These are phyloP conservation scores for Malassezia obtusa DNA, from an alignment of 1,284 basidiomycete species.

Conservation along the genomic window DNA sequence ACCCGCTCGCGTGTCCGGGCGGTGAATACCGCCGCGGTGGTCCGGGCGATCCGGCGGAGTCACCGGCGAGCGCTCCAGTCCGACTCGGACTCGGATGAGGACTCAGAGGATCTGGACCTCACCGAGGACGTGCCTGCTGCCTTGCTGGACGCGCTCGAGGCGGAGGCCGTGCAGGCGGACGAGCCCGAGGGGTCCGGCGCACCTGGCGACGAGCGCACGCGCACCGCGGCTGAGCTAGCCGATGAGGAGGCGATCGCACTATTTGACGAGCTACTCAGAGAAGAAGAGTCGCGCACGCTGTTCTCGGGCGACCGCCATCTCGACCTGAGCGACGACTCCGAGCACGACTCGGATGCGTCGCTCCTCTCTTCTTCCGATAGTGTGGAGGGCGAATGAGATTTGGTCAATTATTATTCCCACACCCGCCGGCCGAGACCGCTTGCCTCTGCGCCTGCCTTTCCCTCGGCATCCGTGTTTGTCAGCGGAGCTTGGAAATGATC, in stretches of 20 bases:
- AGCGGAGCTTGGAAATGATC: slow-evolving; percentile 1
- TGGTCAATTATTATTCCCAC: neutral
- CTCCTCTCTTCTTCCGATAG: neutral
- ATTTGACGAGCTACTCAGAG: slow-evolving; percentile 15
- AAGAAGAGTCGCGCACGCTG: slow-evolving; percentile 12
- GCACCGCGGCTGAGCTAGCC: slow-evolving; percentile 2
- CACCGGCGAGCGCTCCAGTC: neutral
- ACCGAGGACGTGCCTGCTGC: no score
- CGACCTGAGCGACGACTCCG: neutral
- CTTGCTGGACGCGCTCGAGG: neutral
- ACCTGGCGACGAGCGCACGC: neutral
- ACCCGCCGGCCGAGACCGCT: neutral
- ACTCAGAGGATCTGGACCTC: neutral
- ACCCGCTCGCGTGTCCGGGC: slow-evolving; percentile 4
- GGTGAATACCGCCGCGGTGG: slow-evolving; percentile 11
- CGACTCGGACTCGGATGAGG: neutral
- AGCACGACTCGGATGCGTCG: neutral
- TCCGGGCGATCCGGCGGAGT: slow-evolving; percentile 8
- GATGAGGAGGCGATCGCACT: slow-evolving; percentile 16
- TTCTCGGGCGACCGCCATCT: neutral
- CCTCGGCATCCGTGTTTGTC: slow-evolving; percentile 2
- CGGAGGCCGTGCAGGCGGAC: no score
- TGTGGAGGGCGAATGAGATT: no score
- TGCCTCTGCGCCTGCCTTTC: neutral
- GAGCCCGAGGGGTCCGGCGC: no score